Evolutionary conservation across 768 basidiomycete genomes (phyloP).

Genomic region (Russula ochroleuca): DNA sequence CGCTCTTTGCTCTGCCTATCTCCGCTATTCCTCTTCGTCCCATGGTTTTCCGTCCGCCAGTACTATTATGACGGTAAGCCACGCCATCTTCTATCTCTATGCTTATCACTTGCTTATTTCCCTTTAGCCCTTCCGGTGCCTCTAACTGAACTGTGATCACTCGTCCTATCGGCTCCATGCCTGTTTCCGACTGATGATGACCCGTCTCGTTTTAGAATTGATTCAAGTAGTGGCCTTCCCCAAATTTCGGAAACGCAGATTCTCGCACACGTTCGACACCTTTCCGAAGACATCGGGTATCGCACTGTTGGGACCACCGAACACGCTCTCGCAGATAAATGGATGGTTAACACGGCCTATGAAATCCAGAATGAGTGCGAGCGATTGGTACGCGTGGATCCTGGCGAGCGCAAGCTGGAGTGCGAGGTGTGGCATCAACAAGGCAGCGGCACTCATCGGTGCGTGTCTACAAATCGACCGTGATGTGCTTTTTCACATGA

Average conservation of each 20-base stretch:
- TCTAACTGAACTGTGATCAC: slow-evolving; percentile 22
- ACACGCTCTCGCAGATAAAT: slow-evolving; percentile 78
- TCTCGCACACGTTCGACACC: slow-evolving; percentile 54
- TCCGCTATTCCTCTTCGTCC: slow-evolving; percentile 49
- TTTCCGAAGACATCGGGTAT: slow-evolving; percentile 86
- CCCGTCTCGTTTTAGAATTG: slow-evolving; percentile 26
- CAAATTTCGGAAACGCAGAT: slow-evolving; percentile 71
- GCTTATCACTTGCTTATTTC: background rate
- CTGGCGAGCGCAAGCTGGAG: slow-evolving; percentile 56
- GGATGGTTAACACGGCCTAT: slow-evolving; percentile 69
- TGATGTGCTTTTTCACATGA: background rate
- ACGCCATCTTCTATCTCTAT: background rate
- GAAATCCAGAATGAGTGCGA: slow-evolving; percentile 61
- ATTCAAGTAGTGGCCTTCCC: slow-evolving; percentile 55
- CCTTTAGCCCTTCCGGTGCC: slow-evolving; percentile 27
- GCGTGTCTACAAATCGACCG: background rate
- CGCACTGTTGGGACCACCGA: slow-evolving; percentile 88
- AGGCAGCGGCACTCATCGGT: slow-evolving; percentile 87
- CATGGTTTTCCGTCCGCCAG: slow-evolving; percentile 43
- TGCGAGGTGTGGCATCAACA: slow-evolving; percentile 91
- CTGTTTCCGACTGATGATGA: background rate
- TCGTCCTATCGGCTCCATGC: background rate
- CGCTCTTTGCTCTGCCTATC: slow-evolving; percentile 51
- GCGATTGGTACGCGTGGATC: slow-evolving; percentile 34
- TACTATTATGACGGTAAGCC: slow-evolving; percentile 24